Base-by-base conservation (phyloP, 176 grass and related monocot species). In the Puya raimondii region DNA sequence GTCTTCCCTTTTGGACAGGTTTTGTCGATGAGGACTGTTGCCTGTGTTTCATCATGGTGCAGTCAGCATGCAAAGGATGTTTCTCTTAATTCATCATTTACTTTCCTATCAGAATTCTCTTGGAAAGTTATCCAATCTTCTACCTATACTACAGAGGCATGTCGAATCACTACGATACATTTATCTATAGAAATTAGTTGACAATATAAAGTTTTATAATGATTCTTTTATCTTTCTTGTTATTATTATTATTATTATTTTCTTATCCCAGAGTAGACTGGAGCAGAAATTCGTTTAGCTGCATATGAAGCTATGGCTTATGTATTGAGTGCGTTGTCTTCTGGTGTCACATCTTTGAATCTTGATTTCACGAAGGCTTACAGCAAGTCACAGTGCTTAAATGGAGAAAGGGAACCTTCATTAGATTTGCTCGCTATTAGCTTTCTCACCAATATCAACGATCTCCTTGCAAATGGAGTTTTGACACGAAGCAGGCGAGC, bases 271-370 rank as follows among this genome's bases (percentile, higher is more conserved):
- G 54, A 75, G 23, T 70, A 96, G 92, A 82, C 48, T 78, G 88
- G 88, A 84, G 84, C 84, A 67, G 92, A 96, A 69, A 70, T 92
- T 85, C 86, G 81, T 80, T 79, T 92, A 81, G 88, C 86, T 78
- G 84, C 83, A 48, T 92, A 87, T 85, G 92, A 96, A 92, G 81
- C 83, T 73, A 81, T 96, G 51, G 75, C 84, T 26, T 73, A 74
- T 79, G 88, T 92, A 63, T 76, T 96, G 53, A 63, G 66, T 78
- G 74, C 70, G 82, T 78, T 91, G 49, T 84, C 81, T 68, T 73
- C 29, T 67, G 47, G 71, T 53, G 70, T 49, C 63, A 68, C 48
- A 66, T 79, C 75, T 65, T 78, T 74, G 2, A 63, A 79, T 75
- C 29, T 83, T 42, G 66, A 83, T 82, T 71, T 84, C 53, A 29